Evolutionary conservation across 805 yeast species (phyloP).

Genomic region (Yueomyces sinensis): DNA sequence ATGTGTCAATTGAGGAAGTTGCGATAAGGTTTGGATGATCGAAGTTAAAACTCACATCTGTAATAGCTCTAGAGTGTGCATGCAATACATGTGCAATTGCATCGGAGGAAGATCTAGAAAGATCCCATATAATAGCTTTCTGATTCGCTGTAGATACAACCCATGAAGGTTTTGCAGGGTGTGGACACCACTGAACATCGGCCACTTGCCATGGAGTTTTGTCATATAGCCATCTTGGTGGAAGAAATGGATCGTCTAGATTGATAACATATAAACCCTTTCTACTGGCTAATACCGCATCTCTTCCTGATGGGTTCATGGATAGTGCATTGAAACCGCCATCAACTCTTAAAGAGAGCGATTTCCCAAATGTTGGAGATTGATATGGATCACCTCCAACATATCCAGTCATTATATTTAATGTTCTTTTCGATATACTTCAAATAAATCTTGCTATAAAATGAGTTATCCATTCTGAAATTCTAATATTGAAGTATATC

Average conservation of each 20-base stretch:
- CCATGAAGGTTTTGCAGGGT: slow-evolving; percentile 73
- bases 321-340: slow-evolving; percentile 89
- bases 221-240: slow-evolving; percentile 90
- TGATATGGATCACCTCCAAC: slow-evolving; percentile 21
- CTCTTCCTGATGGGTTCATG: slow-evolving; percentile 79
- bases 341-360: slow-evolving; percentile 76
- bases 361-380: slow-evolving; percentile 62
- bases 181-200: slow-evolving; percentile 98
- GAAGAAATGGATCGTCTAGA: slow-evolving; percentile 86
- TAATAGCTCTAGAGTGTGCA: slow-evolving; percentile 83
- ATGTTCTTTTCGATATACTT: too few species aligned
- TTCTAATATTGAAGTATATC: too few species aligned
- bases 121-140: slow-evolving; percentile 90
- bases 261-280: slow-evolving; percentile 84
- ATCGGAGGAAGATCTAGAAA: slow-evolving; percentile 49
- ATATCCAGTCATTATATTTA: slow-evolving; percentile 1
- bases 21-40: slow-evolving; percentile 76
- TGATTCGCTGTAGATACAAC: slow-evolving; percentile 90
- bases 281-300: slow-evolving; percentile 75
- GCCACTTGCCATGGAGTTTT: slow-evolving; percentile 97
- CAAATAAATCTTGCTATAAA: too few species aligned
- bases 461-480: too few species aligned
- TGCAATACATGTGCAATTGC: slow-evolving; percentile 85
- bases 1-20: slow-evolving; percentile 87
- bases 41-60: slow-evolving; percentile 90